phyloP scores from a whole-genome alignment of 2,329 filamentous ascomycete genomes.

The Grosmannia serpens region DNA sequence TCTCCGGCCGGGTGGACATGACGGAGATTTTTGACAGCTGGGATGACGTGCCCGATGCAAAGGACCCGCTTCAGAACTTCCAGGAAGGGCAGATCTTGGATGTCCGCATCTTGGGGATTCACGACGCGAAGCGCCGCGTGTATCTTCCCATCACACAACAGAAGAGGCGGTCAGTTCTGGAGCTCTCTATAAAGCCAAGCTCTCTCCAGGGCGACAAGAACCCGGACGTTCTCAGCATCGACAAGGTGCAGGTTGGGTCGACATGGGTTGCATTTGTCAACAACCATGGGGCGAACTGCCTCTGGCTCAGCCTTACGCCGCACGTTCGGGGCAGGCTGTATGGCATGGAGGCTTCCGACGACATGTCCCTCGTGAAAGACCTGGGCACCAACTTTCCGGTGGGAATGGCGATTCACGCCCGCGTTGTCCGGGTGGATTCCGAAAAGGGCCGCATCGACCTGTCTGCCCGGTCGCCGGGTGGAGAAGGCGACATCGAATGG shows the following conservation, averaged over 20 bases:
- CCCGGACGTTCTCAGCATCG: conserved; percentile 49
- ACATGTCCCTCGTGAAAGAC: conserved; percentile 67
- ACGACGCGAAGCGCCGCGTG: conserved; percentile 80
- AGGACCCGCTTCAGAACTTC: conserved; percentile 67
- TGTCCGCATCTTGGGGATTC: conserved; percentile 73
- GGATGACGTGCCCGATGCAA: conserved; percentile 76
- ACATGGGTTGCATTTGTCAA: conserved; percentile 79
- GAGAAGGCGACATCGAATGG: conserved; percentile 51
- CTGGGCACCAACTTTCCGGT: conserved; percentile 72
- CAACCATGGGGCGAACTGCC: conserved; percentile 65
- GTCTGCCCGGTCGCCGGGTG: conserved; percentile 54
- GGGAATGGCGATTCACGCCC: conserved; percentile 76
- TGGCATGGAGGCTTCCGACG: conserved; percentile 75
- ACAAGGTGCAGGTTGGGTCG: conserved; percentile 60
- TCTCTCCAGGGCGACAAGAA: conserved; percentile 38
- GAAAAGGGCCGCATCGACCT: conserved; percentile 70
- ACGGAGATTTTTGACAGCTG: conserved; percentile 83
- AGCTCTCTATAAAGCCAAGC: conserved; percentile 71
- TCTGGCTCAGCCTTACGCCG: conserved; percentile 88
- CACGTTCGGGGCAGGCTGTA: conserved; percentile 76
- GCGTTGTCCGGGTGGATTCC: conserved; percentile 62
- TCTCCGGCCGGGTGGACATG: conserved; percentile 86
- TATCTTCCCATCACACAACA: conserved; percentile 89
- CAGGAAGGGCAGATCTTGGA: conserved; percentile 56
- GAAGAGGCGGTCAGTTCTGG: conserved; percentile 69